phyloP scores from a whole-genome alignment of 2,329 filamentous ascomycete species.

The Ceratocystis cubensis region DNA sequence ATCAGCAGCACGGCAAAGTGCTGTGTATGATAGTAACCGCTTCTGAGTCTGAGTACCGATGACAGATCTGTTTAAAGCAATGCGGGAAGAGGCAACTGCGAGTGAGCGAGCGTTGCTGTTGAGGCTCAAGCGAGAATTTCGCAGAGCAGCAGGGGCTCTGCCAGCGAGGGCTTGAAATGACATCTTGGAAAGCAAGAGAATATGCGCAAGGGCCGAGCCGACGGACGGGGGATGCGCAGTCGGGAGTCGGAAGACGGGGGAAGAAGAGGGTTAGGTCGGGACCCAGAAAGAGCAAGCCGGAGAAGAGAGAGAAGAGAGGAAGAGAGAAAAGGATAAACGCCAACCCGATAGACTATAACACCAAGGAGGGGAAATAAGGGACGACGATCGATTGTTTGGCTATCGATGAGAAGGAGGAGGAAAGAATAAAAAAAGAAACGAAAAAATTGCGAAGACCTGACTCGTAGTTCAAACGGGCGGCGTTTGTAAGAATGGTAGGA shows the following conservation, averaged over 20 bases:
- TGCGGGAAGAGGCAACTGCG: slow-evolving; percentile 13
- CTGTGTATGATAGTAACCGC: slow-evolving; percentile 37
- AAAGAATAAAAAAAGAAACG: not conserved
- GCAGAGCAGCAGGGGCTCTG: slow-evolving; percentile 46
- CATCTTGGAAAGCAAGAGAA: slow-evolving; percentile 20
- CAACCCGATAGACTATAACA: not conserved
- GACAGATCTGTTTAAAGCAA: slow-evolving; percentile 14
- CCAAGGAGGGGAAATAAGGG: not conserved
- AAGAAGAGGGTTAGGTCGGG: not conserved
- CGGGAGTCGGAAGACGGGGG: not conserved
- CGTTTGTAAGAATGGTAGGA: slow-evolving; percentile 12
- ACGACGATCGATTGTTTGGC: not conserved
- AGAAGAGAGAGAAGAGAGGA: not conserved
- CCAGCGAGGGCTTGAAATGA: slow-evolving; percentile 38
- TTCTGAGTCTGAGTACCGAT: slow-evolving; percentile 29
- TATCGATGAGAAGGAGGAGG: not conserved
- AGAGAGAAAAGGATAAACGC: slow-evolving; percentile 4
- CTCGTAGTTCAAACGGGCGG: slow-evolving; percentile 10
- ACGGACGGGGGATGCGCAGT: not conserved
- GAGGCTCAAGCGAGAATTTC: slow-evolving; percentile 33
- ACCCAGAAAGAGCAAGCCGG: slow-evolving; percentile 2
- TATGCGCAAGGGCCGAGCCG: not conserved
- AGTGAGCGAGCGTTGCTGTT: slow-evolving; percentile 15
- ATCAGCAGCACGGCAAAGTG: slow-evolving; percentile 32
- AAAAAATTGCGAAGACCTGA: slow-evolving; percentile 1